phyloP scores from a whole-genome alignment of 2,329 filamentous ascomycete genomes.

The Talaromyces sp. region DNA sequence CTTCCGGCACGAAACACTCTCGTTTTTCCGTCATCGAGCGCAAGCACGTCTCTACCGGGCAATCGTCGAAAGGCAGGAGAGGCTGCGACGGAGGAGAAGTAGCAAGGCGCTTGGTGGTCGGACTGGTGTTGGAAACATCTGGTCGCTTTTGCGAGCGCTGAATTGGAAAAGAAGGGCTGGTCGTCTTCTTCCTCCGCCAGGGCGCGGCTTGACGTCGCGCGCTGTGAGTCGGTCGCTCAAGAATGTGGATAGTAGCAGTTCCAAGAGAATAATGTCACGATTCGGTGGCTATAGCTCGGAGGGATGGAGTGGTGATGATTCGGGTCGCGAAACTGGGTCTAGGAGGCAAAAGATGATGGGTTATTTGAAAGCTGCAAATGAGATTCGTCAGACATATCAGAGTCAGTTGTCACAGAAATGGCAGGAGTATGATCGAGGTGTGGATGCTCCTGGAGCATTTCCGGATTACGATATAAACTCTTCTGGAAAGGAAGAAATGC shows the following conservation, averaged over 20 bases:
- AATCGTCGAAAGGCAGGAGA: constrained; percentile 56
- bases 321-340: constrained; percentile 59
- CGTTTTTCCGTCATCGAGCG: constrained; percentile 64
- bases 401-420: constrained; percentile 52
- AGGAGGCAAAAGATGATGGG: constrained; percentile 73
- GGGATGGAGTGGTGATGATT: constrained; percentile 30
- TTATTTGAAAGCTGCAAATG: constrained; percentile 68
- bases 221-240: constrained; percentile 11
- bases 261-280: constrained; percentile 23
- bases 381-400: constrained; percentile 65
- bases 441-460: constrained; percentile 69
- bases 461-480: constrained; percentile 78
- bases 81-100: constrained; percentile 2
- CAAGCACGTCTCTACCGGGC: constrained; percentile 76
- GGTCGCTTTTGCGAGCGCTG: constrained; percentile 28
- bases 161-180: constrained; percentile 12
- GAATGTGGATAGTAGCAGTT: constrained; percentile 13
- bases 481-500: constrained; percentile 83
- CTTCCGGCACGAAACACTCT: constrained; percentile 72
- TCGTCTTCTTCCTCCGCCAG: constrained; percentile 9
- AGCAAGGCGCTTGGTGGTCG: not conserved
- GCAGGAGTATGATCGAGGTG: constrained; percentile 42
- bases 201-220: constrained; percentile 19
- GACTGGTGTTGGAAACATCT: constrained; percentile 47
- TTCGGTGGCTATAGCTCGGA: constrained; percentile 17